Base-by-base conservation (phyloP, 2,329 filamentous ascomycete genomes). In the Verticillium klebahnii region DNA sequence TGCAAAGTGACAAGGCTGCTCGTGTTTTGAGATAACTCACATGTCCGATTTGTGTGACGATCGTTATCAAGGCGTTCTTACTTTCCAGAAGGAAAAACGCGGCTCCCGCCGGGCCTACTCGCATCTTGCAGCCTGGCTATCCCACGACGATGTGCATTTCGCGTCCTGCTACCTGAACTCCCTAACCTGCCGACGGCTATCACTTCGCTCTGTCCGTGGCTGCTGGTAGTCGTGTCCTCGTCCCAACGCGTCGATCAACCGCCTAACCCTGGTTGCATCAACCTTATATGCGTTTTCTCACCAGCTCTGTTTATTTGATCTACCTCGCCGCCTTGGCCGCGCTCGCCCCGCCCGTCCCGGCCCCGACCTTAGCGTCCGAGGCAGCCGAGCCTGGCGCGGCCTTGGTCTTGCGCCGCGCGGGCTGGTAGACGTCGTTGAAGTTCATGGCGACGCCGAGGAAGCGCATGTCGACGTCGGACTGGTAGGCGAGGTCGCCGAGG, bases 361-460 rank as follows among this genome's bases (percentile, higher is more conserved):
- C 29, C 29, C 29, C 23, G n/a, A 25, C 58, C 40, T 59, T 59
- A 3, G 31, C 58, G 6, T 59, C 58, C 25, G 58, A 55, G 29
- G 31, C 57, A 11, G 40, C 39, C 3, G 57, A 55, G 8, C 56
- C 63, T 12, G 65, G 62, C 6, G 69, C 66, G 7, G 69, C 63
- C 74, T 79, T 82, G 62, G 83, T 77, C 76, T 88, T 87, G 73
- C 88, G 85, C 69, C 88, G 82, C 55, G 88, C 85, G 15, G 92
- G 91, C 75, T 91, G 86, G 75, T 98, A 98, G 31, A 96, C 91
- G 73, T 98, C 94, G 76, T 99, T 99, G 77, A 98, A 99, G 77
- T 98, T 99, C 92, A 99, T 98, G 50, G 95, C 91, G 56, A 98
- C 93, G 45, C 92, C 95, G 67, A 99, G 78, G 80, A 98, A 98